Base-by-base conservation (phyloP, 2,329 filamentous ascomycete genomes). In the Monosporascus sp. region DNA sequence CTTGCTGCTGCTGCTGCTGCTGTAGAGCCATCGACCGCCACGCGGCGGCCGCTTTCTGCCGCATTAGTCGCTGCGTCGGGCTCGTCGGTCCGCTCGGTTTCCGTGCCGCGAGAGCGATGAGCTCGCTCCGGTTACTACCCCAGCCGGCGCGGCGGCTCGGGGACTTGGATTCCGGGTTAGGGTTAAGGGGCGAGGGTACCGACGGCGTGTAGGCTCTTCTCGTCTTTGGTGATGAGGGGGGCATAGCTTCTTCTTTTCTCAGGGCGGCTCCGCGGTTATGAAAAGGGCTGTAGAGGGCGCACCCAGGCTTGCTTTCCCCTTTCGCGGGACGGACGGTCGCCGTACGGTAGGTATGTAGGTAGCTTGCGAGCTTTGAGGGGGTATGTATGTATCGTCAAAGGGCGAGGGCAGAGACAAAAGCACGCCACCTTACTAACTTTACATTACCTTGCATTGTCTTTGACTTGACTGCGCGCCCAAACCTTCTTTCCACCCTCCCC, bases 31-130 rank as follows among this genome's bases (percentile, higher is more conserved):
- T 66, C 35, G 67, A 68, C 18, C 63, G 67, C 72, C 72, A 75
- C 6, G 73, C 74, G 50, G 65, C 64, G 5, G 70, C 72, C 1
- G 72, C 75, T 57, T 75, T 76, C 52, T 70, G 65, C 27, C 74
- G 67, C 53, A 77, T 68, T 18, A 77, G 60, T 31, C 64, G 65
- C 58, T 76, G 66, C 1, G 72, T 70, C 22, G 74, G 73, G 53
- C 74, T 75, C 50, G 68, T 59, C 22, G 63, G 62, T 39, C 56
- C 55, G 25, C 50, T 50, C 44, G 38, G 31, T 49, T 62, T 59
- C 50, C 56, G 56, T 36, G 49, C 20, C 2, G 36, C 39, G 18
- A 51, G 56, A 22, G 46, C 27, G 20, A 18, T 14, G 43, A 35
- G 17, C 39, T 7, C 15, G 20, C 37, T 37, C 25, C 49, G 37